Evolutionary conservation across 768 basidiomycete species (phyloP).

Genomic region (Lentinula edodes): DNA sequence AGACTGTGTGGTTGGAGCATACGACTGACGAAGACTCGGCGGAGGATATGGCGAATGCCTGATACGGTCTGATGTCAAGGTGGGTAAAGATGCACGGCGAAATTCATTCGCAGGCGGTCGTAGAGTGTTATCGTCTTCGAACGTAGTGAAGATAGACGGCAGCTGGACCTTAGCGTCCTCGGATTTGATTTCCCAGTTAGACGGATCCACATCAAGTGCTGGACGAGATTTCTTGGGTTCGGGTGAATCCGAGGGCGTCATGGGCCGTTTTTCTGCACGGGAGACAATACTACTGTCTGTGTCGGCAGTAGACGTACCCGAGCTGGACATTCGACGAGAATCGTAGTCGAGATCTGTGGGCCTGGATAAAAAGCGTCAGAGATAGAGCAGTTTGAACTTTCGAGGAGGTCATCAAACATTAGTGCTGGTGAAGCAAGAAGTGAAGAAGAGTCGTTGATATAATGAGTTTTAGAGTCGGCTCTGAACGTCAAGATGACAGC

Average conservation of each 20-base stretch:
- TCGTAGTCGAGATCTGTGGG: conserved; percentile 52
- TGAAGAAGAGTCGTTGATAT: conserved; percentile 42
- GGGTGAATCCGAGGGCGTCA: conserved; percentile 46
- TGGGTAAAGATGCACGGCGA: conserved; percentile 63
- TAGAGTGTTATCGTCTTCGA: conserved; percentile 50
- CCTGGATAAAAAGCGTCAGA: conserved; percentile 17
- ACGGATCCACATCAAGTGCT: conserved; percentile 29
- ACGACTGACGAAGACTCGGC: conserved; percentile 39
- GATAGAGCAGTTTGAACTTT: not conserved
- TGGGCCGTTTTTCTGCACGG: conserved; percentile 53
- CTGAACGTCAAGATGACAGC: conserved; percentile 17
- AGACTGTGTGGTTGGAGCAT: conserved; percentile 29
- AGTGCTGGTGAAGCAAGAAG: conserved; percentile 40
- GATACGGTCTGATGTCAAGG: conserved; percentile 50
- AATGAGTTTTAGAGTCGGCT: conserved; percentile 36
- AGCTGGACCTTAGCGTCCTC: conserved; percentile 55
- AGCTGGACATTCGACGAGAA: conserved; percentile 72
- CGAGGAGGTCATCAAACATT: conserved; percentile 27
- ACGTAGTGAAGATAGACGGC: conserved; percentile 68
- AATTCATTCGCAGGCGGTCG: conserved; percentile 30
- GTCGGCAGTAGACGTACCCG: conserved; percentile 63
- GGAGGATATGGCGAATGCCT: conserved; percentile 56
- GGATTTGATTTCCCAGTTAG: conserved; percentile 31
- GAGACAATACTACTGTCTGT: conserved; percentile 59
- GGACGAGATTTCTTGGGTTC: conserved; percentile 44